A percentile compares a stretch with the other conserved stretches of the same genome.
Conservation (phyloP, 257 asterid species). For the Solanum sejunctum region DNA sequence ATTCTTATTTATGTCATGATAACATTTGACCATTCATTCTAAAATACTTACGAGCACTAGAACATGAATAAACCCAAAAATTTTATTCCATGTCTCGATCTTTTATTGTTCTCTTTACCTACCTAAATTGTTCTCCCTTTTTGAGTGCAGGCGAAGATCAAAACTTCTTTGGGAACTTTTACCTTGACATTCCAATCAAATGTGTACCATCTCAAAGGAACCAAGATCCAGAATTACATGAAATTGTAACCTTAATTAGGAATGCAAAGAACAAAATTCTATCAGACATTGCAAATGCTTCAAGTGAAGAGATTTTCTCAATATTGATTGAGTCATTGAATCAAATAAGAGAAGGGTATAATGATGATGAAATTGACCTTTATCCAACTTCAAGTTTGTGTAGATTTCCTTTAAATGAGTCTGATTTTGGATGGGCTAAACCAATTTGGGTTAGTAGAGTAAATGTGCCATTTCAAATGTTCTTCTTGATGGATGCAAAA, state of each 20-base stretch:
- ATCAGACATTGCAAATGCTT: background rate
- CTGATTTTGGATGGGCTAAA: background rate
- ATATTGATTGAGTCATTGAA: background rate
- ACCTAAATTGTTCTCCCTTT: background rate
- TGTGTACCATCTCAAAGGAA: background rate
- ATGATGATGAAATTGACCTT: background rate
- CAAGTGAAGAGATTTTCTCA: background rate
- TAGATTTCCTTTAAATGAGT: constrained; percentile 2
- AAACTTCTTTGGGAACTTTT: background rate
- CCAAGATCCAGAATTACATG: background rate
- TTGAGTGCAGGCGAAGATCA: background rate
- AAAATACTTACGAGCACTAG: too few relatives aligned
- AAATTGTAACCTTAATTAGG: background rate
- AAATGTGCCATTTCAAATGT: background rate
- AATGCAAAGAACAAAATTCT: background rate
- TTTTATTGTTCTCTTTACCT: background rate
- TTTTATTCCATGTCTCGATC: too few relatives aligned
- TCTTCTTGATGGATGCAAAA: background rate
- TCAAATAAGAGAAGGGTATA: background rate
- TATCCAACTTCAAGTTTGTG: background rate
- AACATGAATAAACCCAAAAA: too few relatives aligned
- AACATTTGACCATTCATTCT: too few relatives aligned
- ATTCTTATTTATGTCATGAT: too few relatives aligned
- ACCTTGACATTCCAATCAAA: background rate
- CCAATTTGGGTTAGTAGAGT: background rate